These are phyloP conservation scores for Raffaelea arxii DNA, from an alignment of 2,329 filamentous ascomycete species.

Conservation along the genomic window DNA sequence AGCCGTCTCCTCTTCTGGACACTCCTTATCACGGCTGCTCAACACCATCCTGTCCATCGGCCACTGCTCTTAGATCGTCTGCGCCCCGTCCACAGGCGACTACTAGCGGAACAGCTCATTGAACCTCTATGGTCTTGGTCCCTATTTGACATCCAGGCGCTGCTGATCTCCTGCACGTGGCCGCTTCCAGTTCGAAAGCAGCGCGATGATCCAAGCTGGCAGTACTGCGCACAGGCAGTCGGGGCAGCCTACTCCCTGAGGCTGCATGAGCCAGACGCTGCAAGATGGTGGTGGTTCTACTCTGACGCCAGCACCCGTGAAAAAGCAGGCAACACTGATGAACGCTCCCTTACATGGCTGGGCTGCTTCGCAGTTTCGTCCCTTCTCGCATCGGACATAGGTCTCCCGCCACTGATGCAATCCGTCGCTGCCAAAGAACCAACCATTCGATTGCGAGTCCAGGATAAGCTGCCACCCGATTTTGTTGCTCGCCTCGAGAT, in stretches of 20 bases:
- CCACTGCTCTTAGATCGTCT: not conserved
- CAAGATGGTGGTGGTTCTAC: slow-evolving; percentile 2
- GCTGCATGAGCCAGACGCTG: slow-evolving; percentile 3
- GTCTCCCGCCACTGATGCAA: slow-evolving; percentile 1
- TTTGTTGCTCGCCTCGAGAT: slow-evolving; percentile 3
- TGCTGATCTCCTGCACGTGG: slow-evolving; percentile 3
- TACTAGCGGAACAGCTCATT: slow-evolving; percentile 1
- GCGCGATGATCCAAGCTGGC: slow-evolving; percentile 6
- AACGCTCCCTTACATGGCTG: not conserved
- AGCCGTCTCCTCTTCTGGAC: slow-evolving; percentile 7
- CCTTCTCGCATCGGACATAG: slow-evolving; percentile 1
- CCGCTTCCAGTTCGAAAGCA: slow-evolving; percentile 2
- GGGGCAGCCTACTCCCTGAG: slow-evolving; percentile 2
- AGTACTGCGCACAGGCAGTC: slow-evolving; percentile 5
- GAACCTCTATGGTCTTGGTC: not conserved
- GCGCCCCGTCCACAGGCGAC: not conserved
- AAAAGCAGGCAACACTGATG: not conserved
- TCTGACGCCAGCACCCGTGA: not conserved
- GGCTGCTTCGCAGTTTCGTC: not conserved
- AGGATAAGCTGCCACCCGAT: not conserved
- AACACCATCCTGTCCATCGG: slow-evolving; percentile 3
- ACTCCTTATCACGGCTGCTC: not conserved
- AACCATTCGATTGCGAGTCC: not conserved
- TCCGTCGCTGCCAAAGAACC: not conserved
- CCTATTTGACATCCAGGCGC: slow-evolving; percentile 4